A percentile compares a stretch with the other conserved stretches of the same genome.
Conservation (phyloP, 73 alveolate genomes). For the Paramecium octaurelia region DNA sequence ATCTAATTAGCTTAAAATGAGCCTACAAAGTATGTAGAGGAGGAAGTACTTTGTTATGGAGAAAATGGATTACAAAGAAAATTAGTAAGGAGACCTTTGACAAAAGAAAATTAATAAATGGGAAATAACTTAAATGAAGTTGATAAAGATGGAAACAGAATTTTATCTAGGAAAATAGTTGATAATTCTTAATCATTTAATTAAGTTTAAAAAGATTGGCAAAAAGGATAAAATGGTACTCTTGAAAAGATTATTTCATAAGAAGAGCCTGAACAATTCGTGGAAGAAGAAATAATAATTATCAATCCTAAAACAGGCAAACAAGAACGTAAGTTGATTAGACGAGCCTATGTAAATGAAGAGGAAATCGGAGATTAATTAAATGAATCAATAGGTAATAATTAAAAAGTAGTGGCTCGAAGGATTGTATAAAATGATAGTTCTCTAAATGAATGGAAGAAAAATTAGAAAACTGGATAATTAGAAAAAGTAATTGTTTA, state of each 20-base stretch:
- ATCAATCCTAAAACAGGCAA: neutral
- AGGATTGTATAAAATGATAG: neutral
- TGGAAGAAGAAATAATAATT: neutral
- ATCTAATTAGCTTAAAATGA: neutral
- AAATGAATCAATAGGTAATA: neutral
- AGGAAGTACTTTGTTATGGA: slow-evolving; percentile 3
- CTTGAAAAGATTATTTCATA: neutral
- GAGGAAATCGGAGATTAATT: neutral
- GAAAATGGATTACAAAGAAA: neutral
- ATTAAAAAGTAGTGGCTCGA: neutral
- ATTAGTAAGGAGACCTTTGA: neutral
- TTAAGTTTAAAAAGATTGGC: neutral
- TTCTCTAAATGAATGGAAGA: neutral
- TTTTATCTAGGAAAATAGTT: neutral
- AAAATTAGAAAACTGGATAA: neutral
- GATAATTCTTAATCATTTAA: neutral
- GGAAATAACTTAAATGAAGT: neutral
- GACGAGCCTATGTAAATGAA: neutral
- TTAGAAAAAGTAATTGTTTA: neutral
- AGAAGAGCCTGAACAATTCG: neutral
- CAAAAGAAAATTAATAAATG: neutral
- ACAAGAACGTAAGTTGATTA: neutral
- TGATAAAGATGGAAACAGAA: neutral
- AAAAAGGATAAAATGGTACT: neutral
- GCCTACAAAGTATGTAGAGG: neutral